Conservation (phyloP, 345 rosid genomes). For the Sisymbrium irio region DNA sequence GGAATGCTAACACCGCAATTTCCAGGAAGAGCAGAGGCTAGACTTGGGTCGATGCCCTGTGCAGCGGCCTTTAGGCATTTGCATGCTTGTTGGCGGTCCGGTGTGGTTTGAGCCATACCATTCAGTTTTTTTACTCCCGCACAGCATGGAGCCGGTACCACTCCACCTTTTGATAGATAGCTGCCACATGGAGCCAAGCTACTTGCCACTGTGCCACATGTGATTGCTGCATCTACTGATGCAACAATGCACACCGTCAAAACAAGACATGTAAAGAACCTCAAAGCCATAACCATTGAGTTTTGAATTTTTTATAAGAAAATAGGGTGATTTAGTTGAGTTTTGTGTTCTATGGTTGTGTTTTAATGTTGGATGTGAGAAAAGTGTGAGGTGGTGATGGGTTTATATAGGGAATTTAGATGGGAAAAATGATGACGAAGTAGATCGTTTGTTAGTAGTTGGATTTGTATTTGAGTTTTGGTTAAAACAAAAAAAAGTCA, state of each 20-base stretch:
- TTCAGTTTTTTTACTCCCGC: constrained; percentile 38
- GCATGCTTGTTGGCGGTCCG: constrained; percentile 53
- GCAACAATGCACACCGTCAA: constrained; percentile 23
- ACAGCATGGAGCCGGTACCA: constrained; percentile 38
- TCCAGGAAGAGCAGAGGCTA: constrained; percentile 40
- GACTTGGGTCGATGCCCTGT: not conserved
- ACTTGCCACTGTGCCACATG: constrained; percentile 39
- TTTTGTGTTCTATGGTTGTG: not conserved
- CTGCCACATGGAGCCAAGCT: constrained; percentile 30
- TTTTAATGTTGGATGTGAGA: constrained; percentile 20
- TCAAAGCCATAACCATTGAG: constrained; percentile 21
- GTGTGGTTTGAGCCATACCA: constrained; percentile 40
- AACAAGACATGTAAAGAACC: constrained; percentile 17
- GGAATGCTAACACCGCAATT: constrained; percentile 49
- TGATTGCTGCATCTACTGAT: constrained; percentile 36
- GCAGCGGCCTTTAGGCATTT: constrained; percentile 42
- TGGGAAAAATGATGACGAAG: not conserved
- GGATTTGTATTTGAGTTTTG: too few relatives aligned
- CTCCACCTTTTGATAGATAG: constrained; percentile 31
- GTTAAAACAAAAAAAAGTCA: too few relatives aligned
- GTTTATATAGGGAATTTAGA: constrained; percentile 13
- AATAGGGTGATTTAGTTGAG: not conserved
- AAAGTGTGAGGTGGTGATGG: not conserved
- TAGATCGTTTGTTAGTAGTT: too few relatives aligned
- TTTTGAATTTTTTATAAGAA: not conserved